Percentiles rank a stretch among this genome's conserved stretches.
phyloP scores from a whole-genome alignment of 2,329 filamentous ascomycete genomes.

The Colletotrichum paranaense region DNA sequence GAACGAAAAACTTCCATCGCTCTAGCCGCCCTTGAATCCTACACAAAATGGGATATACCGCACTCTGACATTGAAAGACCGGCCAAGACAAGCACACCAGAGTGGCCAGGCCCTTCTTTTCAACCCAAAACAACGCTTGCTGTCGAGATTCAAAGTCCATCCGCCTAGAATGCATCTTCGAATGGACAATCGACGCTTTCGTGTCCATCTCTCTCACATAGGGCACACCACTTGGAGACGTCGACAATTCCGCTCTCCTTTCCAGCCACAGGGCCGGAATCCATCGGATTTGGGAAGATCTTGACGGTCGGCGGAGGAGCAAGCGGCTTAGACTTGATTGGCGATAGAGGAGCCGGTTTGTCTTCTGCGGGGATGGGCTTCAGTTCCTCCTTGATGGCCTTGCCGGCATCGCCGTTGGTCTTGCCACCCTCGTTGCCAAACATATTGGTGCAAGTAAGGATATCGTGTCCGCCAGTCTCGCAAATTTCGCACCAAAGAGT shows the following conservation, averaged over 20 bases:
- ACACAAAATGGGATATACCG: constrained; percentile 14
- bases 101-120: not conserved
- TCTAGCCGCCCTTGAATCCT: constrained; percentile 7
- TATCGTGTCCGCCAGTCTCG: constrained; percentile 91
- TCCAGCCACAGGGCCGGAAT: constrained; percentile 77
- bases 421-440: constrained; percentile 65
- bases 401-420: constrained; percentile 42
- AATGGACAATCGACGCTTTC: constrained; percentile 96
- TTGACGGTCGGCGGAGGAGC: constrained; percentile 53
- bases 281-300: constrained; percentile 71
- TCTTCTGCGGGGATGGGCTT: constrained; percentile 54
- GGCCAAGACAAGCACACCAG: not conserved
- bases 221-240: constrained; percentile 92
- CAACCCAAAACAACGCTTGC: not conserved
- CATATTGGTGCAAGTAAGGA: constrained; percentile 94
- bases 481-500: constrained; percentile 95
- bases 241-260: constrained; percentile 84
- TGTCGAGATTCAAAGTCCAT: constrained; percentile 9
- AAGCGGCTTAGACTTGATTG: constrained; percentile 58
- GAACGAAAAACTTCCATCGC: constrained; percentile 33
- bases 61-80: not conserved
- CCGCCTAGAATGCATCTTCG: constrained; percentile 77
- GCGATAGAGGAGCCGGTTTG: constrained; percentile 66
- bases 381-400: constrained; percentile 49
- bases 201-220: constrained; percentile 96